Percentiles rank a stretch among this genome's conserved stretches.
Evolutionary conservation across 768 basidiomycete species (phyloP).

Genomic region (Dacryopinax spathularia): DNA sequence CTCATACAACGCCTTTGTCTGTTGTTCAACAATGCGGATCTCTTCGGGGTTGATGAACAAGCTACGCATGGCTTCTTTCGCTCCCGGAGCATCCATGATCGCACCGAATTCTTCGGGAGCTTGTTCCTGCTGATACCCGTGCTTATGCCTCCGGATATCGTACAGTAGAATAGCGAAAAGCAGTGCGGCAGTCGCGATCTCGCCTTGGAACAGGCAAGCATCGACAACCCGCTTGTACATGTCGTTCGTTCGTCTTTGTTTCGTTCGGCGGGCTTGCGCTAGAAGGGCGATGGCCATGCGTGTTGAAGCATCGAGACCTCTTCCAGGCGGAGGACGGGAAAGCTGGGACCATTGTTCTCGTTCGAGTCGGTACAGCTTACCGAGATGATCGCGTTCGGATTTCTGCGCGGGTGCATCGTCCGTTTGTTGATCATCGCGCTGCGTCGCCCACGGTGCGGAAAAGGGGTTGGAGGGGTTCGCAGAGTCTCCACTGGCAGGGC

Average conservation of each 20-base stretch:
- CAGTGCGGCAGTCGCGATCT: conserved; percentile 61
- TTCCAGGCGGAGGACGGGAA: background rate
- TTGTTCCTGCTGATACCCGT: background rate
- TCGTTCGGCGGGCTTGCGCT: conserved; percentile 2
- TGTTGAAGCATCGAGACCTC: background rate
- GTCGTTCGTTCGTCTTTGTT: background rate
- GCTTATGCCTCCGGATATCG: conserved; percentile 38
- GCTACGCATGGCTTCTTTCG: background rate
- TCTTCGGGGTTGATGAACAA: background rate
- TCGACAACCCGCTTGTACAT: conserved; percentile 50
- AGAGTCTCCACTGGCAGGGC: too few species aligned
- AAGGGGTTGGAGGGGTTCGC: too few species aligned
- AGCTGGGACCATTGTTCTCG: background rate
- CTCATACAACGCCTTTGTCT: background rate
- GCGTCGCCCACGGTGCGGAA: too few species aligned
- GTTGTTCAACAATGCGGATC: background rate
- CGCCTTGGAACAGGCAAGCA: conserved; percentile 59
- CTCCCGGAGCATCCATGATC: background rate
- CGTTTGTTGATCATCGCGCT: too few species aligned
- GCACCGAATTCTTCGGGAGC: background rate
- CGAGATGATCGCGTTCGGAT: too few species aligned
- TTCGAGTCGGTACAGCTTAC: too few species aligned
- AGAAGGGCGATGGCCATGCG: conserved; percentile 5
- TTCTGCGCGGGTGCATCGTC: too few species aligned
- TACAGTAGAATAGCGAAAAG: conserved; percentile 51